These are phyloP conservation scores for Trichocladium uniseriatum DNA, from an alignment of 495 filamentous ascomycete species.

Conservation along the genomic window DNA sequence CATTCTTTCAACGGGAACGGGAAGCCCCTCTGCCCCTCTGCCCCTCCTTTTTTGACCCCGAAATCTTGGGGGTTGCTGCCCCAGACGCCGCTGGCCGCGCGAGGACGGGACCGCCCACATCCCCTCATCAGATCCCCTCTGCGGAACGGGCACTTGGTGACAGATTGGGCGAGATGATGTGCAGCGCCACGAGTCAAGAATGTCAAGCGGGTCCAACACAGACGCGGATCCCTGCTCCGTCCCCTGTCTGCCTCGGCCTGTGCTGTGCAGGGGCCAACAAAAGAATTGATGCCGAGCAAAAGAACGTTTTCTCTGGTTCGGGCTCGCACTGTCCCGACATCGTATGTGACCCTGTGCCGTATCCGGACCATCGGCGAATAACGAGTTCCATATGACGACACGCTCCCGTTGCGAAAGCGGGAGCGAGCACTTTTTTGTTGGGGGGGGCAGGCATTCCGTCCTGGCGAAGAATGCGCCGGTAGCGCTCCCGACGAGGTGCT, in stretches of 20 bases:
- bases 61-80: not conserved
- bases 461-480: too few relatives aligned
- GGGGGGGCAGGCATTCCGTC: too few relatives aligned
- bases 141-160: too few relatives aligned
- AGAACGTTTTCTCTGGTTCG: not conserved
- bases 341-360: conserved; percentile 1
- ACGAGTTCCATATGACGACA: conserved; percentile 14
- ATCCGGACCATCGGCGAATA: conserved; percentile 1
- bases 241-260: conserved; percentile 23
- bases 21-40: too few relatives aligned
- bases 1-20: too few relatives aligned
- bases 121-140: not conserved
- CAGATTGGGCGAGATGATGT: conserved; percentile 27
- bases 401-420: not conserved
- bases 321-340: conserved; percentile 19
- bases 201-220: conserved; percentile 18
- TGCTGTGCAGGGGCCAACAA: conserved; percentile 7
- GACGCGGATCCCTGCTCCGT: conserved; percentile 15
- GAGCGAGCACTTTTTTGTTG: not conserved
- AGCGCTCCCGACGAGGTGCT: too few relatives aligned
- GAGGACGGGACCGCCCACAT: conserved; percentile 7
- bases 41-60: not conserved
- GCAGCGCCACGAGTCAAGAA: conserved; percentile 30
- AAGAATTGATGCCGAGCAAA: conserved; percentile 23
- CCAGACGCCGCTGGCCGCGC: too few relatives aligned